Evolutionary conservation across 345 rosid genomes (phyloP), one percentile per base, ranked within the genome.

Genomic region (Garcia nutans): DNA sequence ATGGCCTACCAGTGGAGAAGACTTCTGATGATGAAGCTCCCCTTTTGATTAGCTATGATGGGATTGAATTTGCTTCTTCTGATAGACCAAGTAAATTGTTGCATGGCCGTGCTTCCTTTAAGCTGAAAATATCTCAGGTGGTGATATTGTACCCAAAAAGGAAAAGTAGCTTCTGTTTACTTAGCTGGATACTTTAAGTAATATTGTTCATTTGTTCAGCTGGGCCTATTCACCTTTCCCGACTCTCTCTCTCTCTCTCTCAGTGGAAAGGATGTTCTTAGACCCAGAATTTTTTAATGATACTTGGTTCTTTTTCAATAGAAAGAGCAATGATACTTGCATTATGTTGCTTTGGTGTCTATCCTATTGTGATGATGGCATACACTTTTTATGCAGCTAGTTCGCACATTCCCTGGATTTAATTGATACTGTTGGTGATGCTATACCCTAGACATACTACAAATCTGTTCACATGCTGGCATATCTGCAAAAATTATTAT

Each of bases 101-200:
- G 81, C 84, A 86, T 8, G 97, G 98, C 50, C 86, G 85, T n/a
- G 90, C 93, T 64, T 88, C 97, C 77, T 90, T 93, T 74, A 90
- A 88, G 83, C 89, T 93, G 76, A 90, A 90, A 80, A 90, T 91
- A 74, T 89, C 97, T 78, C 92, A 91, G 98, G 97, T 91, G 57
- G 41, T 75, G 61, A 58, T 45, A 65, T 33, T 5, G 4, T 37
- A 75, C 68, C 24, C 15, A 5, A 33, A 33, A 33, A 33, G 37
- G 7, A 66, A 63, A 71, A n/a, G n/a, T 63, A 37, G 79, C 59
- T 67, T 71, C 49, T 70, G 62, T 28, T 61, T 41, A 23, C 52
- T 23, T 20, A 41, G 5, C 54, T 17, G 0, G 13, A 54, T 17
- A 54, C 7, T 54, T 6, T 54, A 16, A 54, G 57, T 7, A 54